These are phyloP conservation scores for Ziziphus jujuba DNA, from an alignment of 306 rosid genomes.

Conservation along the genomic window DNA sequence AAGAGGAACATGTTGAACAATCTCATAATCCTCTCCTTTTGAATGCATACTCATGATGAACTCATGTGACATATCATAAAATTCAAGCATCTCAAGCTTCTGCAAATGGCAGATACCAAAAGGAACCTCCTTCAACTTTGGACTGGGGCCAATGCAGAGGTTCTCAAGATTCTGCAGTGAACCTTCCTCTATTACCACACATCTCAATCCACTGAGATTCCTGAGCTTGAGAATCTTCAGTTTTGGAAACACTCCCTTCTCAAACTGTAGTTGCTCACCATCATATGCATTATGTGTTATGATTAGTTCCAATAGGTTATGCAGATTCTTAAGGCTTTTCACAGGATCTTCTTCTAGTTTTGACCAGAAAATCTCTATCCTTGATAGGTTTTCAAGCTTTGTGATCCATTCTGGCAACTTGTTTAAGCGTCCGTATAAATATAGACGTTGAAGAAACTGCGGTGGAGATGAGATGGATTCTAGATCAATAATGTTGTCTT, in stretches of 20 bases:
- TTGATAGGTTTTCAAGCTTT: slow-evolving; percentile 10
- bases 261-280: slow-evolving; percentile 14
- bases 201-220: not conserved
- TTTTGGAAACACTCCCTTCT: slow-evolving; percentile 2
- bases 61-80: not conserved
- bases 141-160: not conserved
- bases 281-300: not conserved
- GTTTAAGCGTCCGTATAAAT: slow-evolving; percentile 7
- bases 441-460: not conserved
- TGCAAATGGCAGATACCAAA: not conserved
- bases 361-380: not conserved
- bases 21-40: no score
- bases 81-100: not conserved
- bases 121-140: not conserved
- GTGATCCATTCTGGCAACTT: slow-evolving; percentile 24
- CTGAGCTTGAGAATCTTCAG: not conserved
- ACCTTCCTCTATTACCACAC: not conserved
- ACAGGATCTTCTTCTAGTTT: slow-evolving; percentile 11
- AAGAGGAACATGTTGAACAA: no score
- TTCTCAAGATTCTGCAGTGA: not conserved
- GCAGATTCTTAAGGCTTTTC: not conserved
- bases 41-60: not conserved
- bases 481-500: slow-evolving; percentile 19
- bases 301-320: not conserved
- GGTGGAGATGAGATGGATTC: slow-evolving; percentile 13